Base-by-base conservation (phyloP, 2,329 filamentous ascomycete species). In the Arthroderma sp. region DNA sequence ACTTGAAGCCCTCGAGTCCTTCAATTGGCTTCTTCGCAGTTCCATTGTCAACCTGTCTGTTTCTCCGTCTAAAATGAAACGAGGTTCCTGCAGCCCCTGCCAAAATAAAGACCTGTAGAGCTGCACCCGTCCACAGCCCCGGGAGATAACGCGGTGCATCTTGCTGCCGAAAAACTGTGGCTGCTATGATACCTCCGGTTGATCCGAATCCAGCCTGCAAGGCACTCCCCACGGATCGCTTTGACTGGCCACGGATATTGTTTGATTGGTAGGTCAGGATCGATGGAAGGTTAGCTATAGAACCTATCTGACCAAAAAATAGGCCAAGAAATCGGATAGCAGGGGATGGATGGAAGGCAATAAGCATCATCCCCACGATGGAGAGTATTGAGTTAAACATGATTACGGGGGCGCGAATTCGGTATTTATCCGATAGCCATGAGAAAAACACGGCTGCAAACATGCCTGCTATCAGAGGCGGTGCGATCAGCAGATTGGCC, bases 191-290 rank as follows among this genome's bases (percentile, higher is more conserved):
- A 29, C 83, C 83, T 28, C 83, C 83, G 11, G 87, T 66, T 2
- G 80, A 82, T 4, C 83, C 82, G 39, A 82, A 78, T 1, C 80
- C 80, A 4, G 88, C 81, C 4, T 86, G 72, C 0, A 79, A 80
- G 3, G 83, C 81, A 46, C 76, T 81, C 59, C 77, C 80, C 53
- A 88, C 79, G 1, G 83, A 82, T 37, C 83, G 76, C 69, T 87
- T 88, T 80, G 83, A 87, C 65, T 87, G 81, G 75, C 56, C 88
- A 8, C 55, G 53, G 40, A 59, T 58, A 41, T 62, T 60, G 46
- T 61, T 62, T 8, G 57, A 52, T 49, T 60, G 40, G 39, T 59
- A 61, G 4, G 60, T 56, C 44, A 62, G 56, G 6, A 53, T 49
- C 1, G 57, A 53, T 3, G 58, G 60, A 1, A 61, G 47, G 40